Evolutionary conservation across 2,329 filamentous ascomycete genomes (phyloP), one percentile per base, ranked within the genome.

Genomic region (Epichloe brachyelytri): DNA sequence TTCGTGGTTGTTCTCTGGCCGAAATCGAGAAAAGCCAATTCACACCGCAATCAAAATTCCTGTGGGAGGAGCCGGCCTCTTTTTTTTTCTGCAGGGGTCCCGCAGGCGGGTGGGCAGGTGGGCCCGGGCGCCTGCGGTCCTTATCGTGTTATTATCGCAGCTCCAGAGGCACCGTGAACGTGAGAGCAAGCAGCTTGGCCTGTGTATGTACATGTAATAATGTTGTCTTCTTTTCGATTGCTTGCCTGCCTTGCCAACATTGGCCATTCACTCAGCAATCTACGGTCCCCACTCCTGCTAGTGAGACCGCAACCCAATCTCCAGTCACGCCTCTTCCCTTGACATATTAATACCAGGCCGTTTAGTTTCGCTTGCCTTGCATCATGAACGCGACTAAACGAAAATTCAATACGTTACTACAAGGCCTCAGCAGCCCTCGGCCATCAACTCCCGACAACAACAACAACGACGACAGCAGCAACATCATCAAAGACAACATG

Each of bases 331-430:
- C 47, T 37, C 34, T 34, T 47, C 30, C 44, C 39, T 48, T 40
- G 39, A 45, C 41, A 22, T n/a, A 3, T 2, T 19, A 3, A 40
- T 34, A 41, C 39, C 12, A 39, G 30, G 39, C 17, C 14, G 30
- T 40, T 26, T 22, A 17, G 11, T 41, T 40, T 26, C 14, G 45
- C 40, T 38, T 10, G 6, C 36, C 15, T 47, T 47, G 45, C 38
- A 70, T 53, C 56, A 86, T 89, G 73, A 86, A 86, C 63, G 79
- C 83, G 22, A 87, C 83, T n/a, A 91, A 90, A 70, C 78, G 86
- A 59, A 90, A 90, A 67, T 89, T 90, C 71, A 85, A 89, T 67
- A 77, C 78, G 60, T 75, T 89, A 15, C 73, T 90, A 30, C 85
- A 88, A 62, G 73, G 79, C 57, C 74, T 84, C 59, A 78, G 78